Base-by-base conservation (phyloP, 257 asterid species). In the Solanum paucissectum region DNA sequence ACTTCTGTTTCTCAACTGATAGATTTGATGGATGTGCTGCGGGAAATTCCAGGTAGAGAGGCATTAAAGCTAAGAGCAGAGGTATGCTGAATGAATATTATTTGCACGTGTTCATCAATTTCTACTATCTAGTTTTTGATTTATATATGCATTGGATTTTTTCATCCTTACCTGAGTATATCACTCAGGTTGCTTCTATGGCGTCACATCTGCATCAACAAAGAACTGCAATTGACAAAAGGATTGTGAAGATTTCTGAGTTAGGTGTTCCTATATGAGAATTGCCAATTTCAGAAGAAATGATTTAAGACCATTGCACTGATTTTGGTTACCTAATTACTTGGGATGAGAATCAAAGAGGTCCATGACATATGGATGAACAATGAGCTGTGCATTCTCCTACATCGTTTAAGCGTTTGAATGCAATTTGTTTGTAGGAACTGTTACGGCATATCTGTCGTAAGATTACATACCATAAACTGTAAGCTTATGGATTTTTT, bases 11-110 rank as follows among this genome's bases (percentile, higher is more conserved):
- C 55, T 42, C 73, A 69, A 55, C 32, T 87, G 49, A 55, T 88
- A 95, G 99, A 91, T 91, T 89, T 96, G 94, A 94, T 93, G 98
- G 95, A 93, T 74, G 87, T 95, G 90, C 96, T 97, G 89, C 93
- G 98, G 82, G 98, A 95, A 88, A 93, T 94, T 89, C 98, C 98
- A 60, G 98, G 98, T 71, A 94, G 99, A 89, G 98, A 95, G 89
- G 96, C 98, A 87, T 72, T 97, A 91, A 95, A 93, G 93, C 94
- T 95, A 34, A 93, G 98, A 46, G 98, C 98, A 84, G 98, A 97
- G 73, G 99, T 95, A 90, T 60, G 73, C 12, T 21, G 37, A 77
- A 23, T 77, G 73, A 38, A 85, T 75, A 58, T 84, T 60, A 32
- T 42, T 25, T 75, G 34, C 37, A 12, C 10, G 12, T 42, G 60